Base-by-base conservation (phyloP, 2,329 filamentous ascomycete genomes). In the Colletotrichum coccodes region DNA sequence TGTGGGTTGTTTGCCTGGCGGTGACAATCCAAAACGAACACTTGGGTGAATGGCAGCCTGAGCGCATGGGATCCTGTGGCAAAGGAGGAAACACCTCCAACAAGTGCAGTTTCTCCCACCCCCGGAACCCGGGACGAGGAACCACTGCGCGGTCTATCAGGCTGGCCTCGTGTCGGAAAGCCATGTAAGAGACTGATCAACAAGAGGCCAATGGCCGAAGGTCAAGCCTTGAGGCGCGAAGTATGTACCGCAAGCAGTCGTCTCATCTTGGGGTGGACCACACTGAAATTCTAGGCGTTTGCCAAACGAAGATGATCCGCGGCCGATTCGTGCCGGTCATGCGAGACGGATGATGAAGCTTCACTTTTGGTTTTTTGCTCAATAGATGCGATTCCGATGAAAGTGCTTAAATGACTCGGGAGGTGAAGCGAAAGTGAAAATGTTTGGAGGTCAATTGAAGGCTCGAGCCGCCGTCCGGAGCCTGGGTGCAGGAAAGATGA, bases 381-480 rank as follows among this genome's bases (percentile, higher is more conserved):
- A 56, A 65, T 68, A 34, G 49, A 65, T 36, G 30, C 26, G 44
- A 59, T 56, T 60, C 60, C 46, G 61, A 50, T 53, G 47, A 7
- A 21, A 49, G 23, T 65, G 40, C 60, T 30, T 30, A 36, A 54
- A 65, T 60, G 61, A 44, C 54, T 68, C 65, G 65, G 36, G 26
- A 50, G 32, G 49, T 26, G 54, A 54, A 18, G 12, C 11, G 47
- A 50, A 36, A 44, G 61, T 42, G 36, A 57, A 40, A 42, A 54
- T 47, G 65, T 56, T 67, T 68, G 64, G 64, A 65, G 65, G 54
- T 68, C 65, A 68, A 68, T 68, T 68, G 61, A 65, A 60, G 60
- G 54, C 65, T 68, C 61, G 65, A 68, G 61, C 61, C 60, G 64
- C 53, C 65, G 40, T 68, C 65, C 56, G 65, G 32, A 62, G 21